phyloP scores from a whole-genome alignment of 345 rosid species.

The Lepidium sativum region DNA sequence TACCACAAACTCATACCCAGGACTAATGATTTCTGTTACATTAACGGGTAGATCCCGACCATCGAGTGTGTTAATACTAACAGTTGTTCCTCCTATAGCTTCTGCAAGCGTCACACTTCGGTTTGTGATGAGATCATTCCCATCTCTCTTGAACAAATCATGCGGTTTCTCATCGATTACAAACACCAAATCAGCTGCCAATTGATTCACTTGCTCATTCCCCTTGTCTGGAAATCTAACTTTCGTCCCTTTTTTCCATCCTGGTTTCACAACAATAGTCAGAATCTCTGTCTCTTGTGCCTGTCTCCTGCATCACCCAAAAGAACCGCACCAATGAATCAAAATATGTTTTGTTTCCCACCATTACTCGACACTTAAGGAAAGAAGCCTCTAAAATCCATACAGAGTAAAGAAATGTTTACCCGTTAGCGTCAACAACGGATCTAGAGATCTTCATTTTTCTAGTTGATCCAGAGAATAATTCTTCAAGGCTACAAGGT shows the following conservation, averaged over 20 bases:
- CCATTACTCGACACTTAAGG: not conserved
- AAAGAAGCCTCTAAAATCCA: not conserved
- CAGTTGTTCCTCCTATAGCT: constrained; percentile 82
- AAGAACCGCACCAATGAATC: not conserved
- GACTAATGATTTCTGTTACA: constrained; percentile 63
- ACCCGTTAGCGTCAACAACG: constrained; percentile 65
- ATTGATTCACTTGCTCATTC: constrained; percentile 78
- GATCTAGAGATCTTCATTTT: constrained; percentile 98
- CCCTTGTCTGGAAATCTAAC: constrained; percentile 90
- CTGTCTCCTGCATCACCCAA: constrained; percentile 56
- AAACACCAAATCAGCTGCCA: constrained; percentile 87
- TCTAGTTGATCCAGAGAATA: constrained; percentile 81
- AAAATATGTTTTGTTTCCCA: no score
- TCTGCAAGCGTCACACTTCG: constrained; percentile 59
- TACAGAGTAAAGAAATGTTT: not conserved
- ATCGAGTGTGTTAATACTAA: constrained; percentile 52
- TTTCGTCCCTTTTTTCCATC: constrained; percentile 98
- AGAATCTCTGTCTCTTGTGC: constrained; percentile 72
- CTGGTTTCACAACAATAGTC: constrained; percentile 84
- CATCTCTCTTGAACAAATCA: constrained; percentile 58
- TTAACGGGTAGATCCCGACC: constrained; percentile 53
- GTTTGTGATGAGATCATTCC: constrained; percentile 64
- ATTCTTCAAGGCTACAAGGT: constrained; percentile 88
- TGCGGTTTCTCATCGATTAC: constrained; percentile 84
- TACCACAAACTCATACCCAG: constrained; percentile 74